Evolutionary conservation across 1,284 basidiomycete genomes (phyloP), one percentile per base, ranked within the genome.

Genomic region (Chiua sp.): DNA sequence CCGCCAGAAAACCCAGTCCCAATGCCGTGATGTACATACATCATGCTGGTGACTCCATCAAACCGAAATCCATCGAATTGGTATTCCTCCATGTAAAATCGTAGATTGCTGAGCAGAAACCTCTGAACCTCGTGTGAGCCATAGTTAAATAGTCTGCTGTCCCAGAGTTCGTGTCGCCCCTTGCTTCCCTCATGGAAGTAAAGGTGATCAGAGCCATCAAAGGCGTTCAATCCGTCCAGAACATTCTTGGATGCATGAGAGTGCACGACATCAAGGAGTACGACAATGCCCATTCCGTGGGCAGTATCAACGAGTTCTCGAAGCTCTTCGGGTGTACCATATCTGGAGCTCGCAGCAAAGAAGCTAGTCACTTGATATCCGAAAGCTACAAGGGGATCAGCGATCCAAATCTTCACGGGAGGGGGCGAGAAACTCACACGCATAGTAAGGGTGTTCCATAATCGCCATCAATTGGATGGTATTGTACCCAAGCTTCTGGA

Each of bases 391-490:
- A 55, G 52, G 42, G 49, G 37, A 60, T 56, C 28, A 58, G 59
- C 56, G 57, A 59, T 55, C 61, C 57, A 56, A 53, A 47, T 26
- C 23, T 35, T 46, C 32, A 57, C 46, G 49, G 20, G 16, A 57
- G 46, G 47, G 65, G 54, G 47, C n/a, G n/a, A n/a, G 26, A 28
- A 50, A 79, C 91, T 70, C 65, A 94, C 93, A 97, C 63, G 97
- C 97, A 78, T 99, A 99, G 78, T 99, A 99, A 5, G 96, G 93
- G 70, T 99, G 97, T 74, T 98, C 96, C 93, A 98, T 96, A 65
- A 98, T 83, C 8, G 93, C 96, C 96, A 98, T 98, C 69, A 98
- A 85, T 75, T 99, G 97, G 63, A 99, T 98, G 52, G 90, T 88
- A 73, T 99, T 99, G 79, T 99, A 99, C 6, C 96, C 98, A 26